Evolutionary conservation across 495 filamentous ascomycete genomes (phyloP), one percentile per base, ranked within the genome.

Genomic region (Aspergillus heteromorphus): DNA sequence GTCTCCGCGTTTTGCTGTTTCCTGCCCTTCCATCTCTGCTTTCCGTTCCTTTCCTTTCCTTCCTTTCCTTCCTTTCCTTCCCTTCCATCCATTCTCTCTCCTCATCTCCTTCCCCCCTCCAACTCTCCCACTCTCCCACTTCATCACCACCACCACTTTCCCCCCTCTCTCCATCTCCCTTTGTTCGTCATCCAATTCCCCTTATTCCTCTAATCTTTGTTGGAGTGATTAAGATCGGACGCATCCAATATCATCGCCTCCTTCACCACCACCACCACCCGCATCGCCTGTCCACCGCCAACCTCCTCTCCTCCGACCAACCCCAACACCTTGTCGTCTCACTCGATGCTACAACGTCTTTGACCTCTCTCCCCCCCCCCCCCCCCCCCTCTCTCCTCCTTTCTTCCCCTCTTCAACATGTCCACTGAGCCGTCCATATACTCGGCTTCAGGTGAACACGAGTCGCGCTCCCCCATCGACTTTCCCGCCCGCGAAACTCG

Each of bases 331-430:
- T 59, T 13, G 34, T 38, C 34, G 11, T 38, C n/a, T n/a, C 13
- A 38, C 34, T 38, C 48, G 27, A 56, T 57, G 61, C 56, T 48
- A 54, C 57, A 57, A 53, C 57, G 55, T 45, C 23, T 58, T 40
- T 56, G 27, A 30, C 34, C 49, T 27, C 21, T 38, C 54, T 51
- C 48, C 65, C 70, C 76, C 74, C 75, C 67, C 21, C 31, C 54
- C 51, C 48, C 65, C 70, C 76, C 74, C 75, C 67, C 73, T 72
- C 69, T 67, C 67, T 47, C 45, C 40, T 47, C 18, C 41, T 45
- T 55, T 42, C 11, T 18, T 17, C n/a, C 51, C 19, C n/a, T 23
- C 36, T 47, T 30, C 60, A 66, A 53, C 52, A 66, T 66, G 59
- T 65, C 62, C 55, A 47, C 62, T 34, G 62, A 62, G 55, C 55